Conservation (phyloP, 1,139 yeast genomes). For the Candida glucosophila region DNA sequence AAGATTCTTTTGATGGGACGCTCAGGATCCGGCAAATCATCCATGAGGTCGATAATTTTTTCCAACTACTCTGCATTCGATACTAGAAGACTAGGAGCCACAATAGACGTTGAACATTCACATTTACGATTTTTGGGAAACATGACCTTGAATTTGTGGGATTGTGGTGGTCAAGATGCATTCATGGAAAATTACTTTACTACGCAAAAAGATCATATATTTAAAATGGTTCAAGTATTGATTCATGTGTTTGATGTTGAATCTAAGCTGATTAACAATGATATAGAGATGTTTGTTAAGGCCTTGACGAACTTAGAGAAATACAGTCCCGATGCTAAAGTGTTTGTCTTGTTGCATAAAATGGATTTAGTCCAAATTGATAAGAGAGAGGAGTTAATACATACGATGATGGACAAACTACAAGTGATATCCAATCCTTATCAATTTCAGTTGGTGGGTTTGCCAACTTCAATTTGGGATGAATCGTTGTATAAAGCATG, state of each 20-base stretch:
- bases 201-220: constrained; percentile 81
- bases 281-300: constrained; percentile 82
- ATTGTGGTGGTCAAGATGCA: constrained; percentile 96
- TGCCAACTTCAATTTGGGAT: constrained; percentile 97
- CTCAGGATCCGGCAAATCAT: constrained; percentile 94
- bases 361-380: constrained; percentile 93
- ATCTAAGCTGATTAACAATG: constrained; percentile 84
- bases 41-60: constrained; percentile 94
- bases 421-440: constrained; percentile 71
- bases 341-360: constrained; percentile 86
- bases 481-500: constrained; percentile 94
- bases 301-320: constrained; percentile 76
- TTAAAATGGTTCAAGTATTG: constrained; percentile 93
- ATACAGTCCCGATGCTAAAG: constrained; percentile 85
- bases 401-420: constrained; percentile 74
- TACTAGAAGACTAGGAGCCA: constrained; percentile 91
- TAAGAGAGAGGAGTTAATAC: constrained; percentile 75
- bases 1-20: constrained; percentile 65
- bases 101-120: constrained; percentile 96
- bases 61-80: constrained; percentile 95
- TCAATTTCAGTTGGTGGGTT: constrained; percentile 76
- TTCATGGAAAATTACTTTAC: constrained; percentile 93
- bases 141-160: constrained; percentile 95
- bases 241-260: constrained; percentile 97
- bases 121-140: constrained; percentile 87